These are phyloP conservation scores for Cyclanthera cordifolia DNA, from an alignment of 306 rosid species.

Conservation along the genomic window DNA sequence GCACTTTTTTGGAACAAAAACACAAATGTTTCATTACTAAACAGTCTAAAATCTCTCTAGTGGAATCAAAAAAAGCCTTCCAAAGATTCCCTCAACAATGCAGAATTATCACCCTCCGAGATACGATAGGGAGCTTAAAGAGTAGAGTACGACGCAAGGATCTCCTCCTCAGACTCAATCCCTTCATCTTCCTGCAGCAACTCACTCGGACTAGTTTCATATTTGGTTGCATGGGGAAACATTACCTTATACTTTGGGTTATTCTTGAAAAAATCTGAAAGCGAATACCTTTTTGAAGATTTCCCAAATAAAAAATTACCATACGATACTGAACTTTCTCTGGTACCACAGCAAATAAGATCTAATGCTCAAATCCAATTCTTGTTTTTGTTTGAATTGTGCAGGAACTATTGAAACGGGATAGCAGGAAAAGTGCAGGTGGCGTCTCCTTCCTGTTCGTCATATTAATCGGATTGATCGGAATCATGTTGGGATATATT, in stretches of 20 bases:
- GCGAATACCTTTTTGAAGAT: not conserved
- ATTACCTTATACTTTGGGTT: not conserved
- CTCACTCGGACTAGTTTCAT: too few species aligned
- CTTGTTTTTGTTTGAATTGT: slow-evolving; percentile 8
- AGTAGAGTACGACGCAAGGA: too few species aligned
- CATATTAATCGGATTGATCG: slow-evolving; percentile 12
- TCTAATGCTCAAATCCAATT: not conserved
- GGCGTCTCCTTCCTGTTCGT: slow-evolving; percentile 41
- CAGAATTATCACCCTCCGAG: too few species aligned
- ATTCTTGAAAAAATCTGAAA: not conserved
- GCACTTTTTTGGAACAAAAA: too few species aligned
- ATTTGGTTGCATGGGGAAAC: too few species aligned
- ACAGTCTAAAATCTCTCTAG: too few species aligned
- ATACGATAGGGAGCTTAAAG: too few species aligned
- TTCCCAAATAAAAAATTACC: not conserved
- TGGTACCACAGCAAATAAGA: not conserved
- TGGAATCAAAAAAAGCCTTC: too few species aligned
- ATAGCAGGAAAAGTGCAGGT: slow-evolving; percentile 43
- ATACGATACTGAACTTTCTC: not conserved
- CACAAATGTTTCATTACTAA: too few species aligned
- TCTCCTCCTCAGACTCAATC: too few species aligned
- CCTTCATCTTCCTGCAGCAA: too few species aligned
- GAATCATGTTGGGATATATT: slow-evolving; percentile 9
- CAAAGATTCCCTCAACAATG: too few species aligned
- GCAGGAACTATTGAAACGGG: slow-evolving; percentile 77